Conservation (phyloP, 495 filamentous ascomycete genomes). For the Trichoderma virens region DNA sequence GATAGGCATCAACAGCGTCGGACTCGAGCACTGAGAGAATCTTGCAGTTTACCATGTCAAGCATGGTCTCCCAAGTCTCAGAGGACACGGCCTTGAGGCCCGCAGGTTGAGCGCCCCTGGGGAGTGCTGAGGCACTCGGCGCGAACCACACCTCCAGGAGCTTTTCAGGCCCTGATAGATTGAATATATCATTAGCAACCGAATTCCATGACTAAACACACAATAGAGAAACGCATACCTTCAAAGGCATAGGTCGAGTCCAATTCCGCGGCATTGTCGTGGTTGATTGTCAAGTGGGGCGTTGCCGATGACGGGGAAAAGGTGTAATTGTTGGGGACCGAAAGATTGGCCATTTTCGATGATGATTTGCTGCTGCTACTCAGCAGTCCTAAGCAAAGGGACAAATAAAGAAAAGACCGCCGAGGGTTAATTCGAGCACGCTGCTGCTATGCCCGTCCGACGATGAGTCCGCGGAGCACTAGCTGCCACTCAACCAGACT, state of each 20-base stretch:
- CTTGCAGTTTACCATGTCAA: constrained; percentile 97
- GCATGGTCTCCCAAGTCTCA: constrained; percentile 91
- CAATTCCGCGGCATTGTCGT: constrained; percentile 86
- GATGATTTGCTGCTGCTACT: constrained; percentile 12
- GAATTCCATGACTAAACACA: too few relatives aligned
- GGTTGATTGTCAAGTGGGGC: constrained; percentile 90
- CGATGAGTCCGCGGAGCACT: constrained; percentile 48
- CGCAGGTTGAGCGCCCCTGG: constrained; percentile 56
- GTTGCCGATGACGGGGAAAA: constrained; percentile 73
- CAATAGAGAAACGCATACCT: too few relatives aligned
- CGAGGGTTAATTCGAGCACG: not conserved
- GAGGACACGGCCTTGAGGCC: constrained; percentile 81
- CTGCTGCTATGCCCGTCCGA: constrained; percentile 15
- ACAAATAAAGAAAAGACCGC: not conserved
- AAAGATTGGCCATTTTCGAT: constrained; percentile 73
- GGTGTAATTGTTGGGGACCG: constrained; percentile 71
- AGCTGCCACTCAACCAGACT: constrained; percentile 85
- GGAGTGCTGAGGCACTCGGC: constrained; percentile 65
- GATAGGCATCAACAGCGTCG: constrained; percentile 94
- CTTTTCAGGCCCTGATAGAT: constrained; percentile 75
- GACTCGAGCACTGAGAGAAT: constrained; percentile 91
- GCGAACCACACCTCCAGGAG: constrained; percentile 98
- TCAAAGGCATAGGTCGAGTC: constrained; percentile 97
- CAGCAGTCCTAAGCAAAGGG: constrained; percentile 11
- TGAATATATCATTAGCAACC: not conserved